These are phyloP conservation scores for Myochromella boudieri DNA, from an alignment of 768 basidiomycete genomes.

Conservation along the genomic window DNA sequence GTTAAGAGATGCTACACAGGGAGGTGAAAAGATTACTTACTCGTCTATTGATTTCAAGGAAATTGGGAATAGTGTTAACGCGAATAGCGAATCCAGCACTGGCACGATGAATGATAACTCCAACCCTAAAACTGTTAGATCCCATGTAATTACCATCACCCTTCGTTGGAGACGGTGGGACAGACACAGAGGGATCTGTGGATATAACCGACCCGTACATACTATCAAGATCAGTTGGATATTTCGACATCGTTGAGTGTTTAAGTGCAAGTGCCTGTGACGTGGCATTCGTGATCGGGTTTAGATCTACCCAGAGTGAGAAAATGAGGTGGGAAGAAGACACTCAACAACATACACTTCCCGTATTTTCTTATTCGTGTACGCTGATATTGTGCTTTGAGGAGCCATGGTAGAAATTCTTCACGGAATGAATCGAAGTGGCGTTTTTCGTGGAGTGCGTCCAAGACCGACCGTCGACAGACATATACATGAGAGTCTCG, in stretches of 20 bases:
- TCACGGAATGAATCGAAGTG: slow-evolving; percentile 83
- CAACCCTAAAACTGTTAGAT: slow-evolving; percentile 57
- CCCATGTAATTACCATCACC: slow-evolving; percentile 33
- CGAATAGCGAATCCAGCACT: slow-evolving; percentile 60
- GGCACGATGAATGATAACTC: slow-evolving; percentile 58
- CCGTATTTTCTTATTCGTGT: slow-evolving; percentile 61
- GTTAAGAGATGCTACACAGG: too few relatives aligned
- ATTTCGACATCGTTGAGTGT: slow-evolving; percentile 54
- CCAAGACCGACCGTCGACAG: slow-evolving; percentile 72
- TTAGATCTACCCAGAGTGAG: slow-evolving; percentile 38
- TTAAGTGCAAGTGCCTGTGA: slow-evolving; percentile 52
- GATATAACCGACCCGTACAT: slow-evolving; percentile 18
- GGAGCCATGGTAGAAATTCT: slow-evolving; percentile 91
- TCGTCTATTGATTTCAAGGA: slow-evolving; percentile 79
- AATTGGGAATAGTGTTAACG: slow-evolving; percentile 74
- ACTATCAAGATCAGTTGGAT: slow-evolving; percentile 18
- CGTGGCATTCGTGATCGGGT: slow-evolving; percentile 39
- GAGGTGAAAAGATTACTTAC: slow-evolving; percentile 52
- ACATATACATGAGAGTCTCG: slow-evolving; percentile 93
- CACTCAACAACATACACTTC: slow-evolving; percentile 36
- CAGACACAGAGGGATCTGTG: slow-evolving; percentile 34
- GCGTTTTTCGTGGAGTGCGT: slow-evolving; percentile 64
- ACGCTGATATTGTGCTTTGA: slow-evolving; percentile 78
- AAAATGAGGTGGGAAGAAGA: background rate
- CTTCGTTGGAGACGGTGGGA: slow-evolving; percentile 44